phyloP scores from a whole-genome alignment of 495 filamentous ascomycete genomes.

The Neurospora hispaniola region DNA sequence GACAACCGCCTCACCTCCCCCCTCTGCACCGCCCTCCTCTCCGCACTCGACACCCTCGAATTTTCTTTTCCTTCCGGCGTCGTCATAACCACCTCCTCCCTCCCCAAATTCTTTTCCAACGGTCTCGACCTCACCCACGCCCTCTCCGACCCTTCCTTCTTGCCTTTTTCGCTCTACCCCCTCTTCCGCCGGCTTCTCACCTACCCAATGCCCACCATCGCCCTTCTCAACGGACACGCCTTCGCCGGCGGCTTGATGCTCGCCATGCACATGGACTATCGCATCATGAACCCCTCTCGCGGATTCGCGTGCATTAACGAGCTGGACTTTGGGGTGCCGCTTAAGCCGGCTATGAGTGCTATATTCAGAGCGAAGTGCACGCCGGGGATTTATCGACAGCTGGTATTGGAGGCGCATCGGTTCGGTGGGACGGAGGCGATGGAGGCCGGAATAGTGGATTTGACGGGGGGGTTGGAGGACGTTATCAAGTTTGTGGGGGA shows the following conservation, averaged over 20 bases:
- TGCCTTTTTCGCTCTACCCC: conserved; percentile 44
- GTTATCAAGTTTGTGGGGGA: conserved; percentile 44
- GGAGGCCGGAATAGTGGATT: conserved; percentile 57
- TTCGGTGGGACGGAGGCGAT: conserved; percentile 50
- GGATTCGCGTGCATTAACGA: conserved; percentile 73
- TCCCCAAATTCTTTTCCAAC: conserved; percentile 74
- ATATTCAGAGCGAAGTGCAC: conserved; percentile 62
- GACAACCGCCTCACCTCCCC: conserved; percentile 65
- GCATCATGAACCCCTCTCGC: conserved; percentile 54
- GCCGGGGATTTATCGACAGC: conserved; percentile 43
- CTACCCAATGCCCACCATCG: conserved; percentile 76
- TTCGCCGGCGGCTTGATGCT: conserved; percentile 74
- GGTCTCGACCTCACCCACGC: conserved; percentile 59
- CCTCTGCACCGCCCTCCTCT: conserved; percentile 53
- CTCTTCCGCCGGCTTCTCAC: conserved; percentile 52
- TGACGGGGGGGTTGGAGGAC: conserved; percentile 50
- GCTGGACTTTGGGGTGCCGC: conserved; percentile 62
- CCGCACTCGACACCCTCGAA: conserved; percentile 64
- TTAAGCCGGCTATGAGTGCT: conserved; percentile 57
- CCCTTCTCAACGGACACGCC: conserved; percentile 68
- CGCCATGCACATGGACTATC: conserved; percentile 78
- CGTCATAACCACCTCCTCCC: conserved; percentile 59
- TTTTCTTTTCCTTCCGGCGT: conserved; percentile 56
- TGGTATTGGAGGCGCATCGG: conserved; percentile 60
- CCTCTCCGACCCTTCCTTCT: conserved; percentile 37